Evolutionary conservation across 2,329 filamentous ascomycete genomes (phyloP), one percentile per base, ranked within the genome.

Genomic region (Fusarium sp.): DNA sequence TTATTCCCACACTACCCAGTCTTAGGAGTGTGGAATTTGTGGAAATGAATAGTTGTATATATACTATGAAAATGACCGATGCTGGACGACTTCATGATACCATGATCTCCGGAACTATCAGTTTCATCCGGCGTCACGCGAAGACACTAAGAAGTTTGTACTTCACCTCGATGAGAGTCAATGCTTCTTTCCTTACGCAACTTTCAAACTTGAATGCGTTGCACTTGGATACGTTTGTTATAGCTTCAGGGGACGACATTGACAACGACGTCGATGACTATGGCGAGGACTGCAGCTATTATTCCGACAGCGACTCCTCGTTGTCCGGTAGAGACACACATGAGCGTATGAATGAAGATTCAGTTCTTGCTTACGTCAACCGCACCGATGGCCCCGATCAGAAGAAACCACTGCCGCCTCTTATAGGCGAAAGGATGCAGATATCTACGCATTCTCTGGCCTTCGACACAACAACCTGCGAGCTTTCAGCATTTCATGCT

Each of bases 151-250:
- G 24, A 54, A 54, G 26, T 11, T 7, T 70, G 28, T 24, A 44
- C 20, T 41, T 70, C 18, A 51, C 35, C 35, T 30, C 41, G 22
- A 30, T 26, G 7, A 10, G 1, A 1, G 35, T 70, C 7, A 9
- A 26, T 30, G 54, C 16, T 15, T n/a, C 11, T 7, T 14, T 36
- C 6, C 45, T 70, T 2, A 20, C 30, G 2, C 13, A 44, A 3
- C 26, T 70, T 10, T 31, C 54, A 11, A 33, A 22, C 0, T 31
- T 56, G 31, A 44, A 47, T 9, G n/a, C 14, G 2, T 31, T 64
- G 35, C 26, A 65, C 3, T 30, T 70, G 30, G 31, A 69, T 8
- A 55, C 31, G 41, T 51, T 70, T 10, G 60, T 70, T 24, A 45
- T 70, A 7, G 14, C 63, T 5, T 47, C 58, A 31, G 42, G 14